Evolutionary conservation across 2,329 filamentous ascomycete species (phyloP).

Genomic region (Claviceps arundinis): DNA sequence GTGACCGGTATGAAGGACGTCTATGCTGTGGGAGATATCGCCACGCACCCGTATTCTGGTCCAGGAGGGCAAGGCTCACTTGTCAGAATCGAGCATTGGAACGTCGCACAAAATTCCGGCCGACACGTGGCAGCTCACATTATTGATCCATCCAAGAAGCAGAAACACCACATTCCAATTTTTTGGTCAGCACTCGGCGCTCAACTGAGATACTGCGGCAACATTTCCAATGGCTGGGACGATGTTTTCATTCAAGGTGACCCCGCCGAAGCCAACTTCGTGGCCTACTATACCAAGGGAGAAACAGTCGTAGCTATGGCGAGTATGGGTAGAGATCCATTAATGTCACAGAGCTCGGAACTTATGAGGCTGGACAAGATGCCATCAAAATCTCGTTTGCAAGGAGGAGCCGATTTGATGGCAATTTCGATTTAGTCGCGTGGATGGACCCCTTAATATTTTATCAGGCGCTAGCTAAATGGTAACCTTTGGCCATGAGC

Average conservation of each 20-base stretch:
- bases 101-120: slow-evolving; percentile 89
- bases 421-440: slow-evolving; percentile 18
- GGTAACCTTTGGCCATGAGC: no score
- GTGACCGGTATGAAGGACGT: slow-evolving; percentile 68
- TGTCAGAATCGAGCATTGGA: slow-evolving; percentile 93
- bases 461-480: neutral
- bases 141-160: slow-evolving; percentile 42
- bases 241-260: slow-evolving; percentile 71
- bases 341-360: slow-evolving; percentile 70
- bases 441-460: neutral
- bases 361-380: slow-evolving; percentile 75
- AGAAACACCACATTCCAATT: slow-evolving; percentile 73
- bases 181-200: slow-evolving; percentile 92
- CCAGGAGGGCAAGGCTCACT: slow-evolving; percentile 64
- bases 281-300: slow-evolving; percentile 77
- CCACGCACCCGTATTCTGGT: slow-evolving; percentile 85
- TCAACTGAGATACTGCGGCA: slow-evolving; percentile 88
- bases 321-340: slow-evolving; percentile 80
- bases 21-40: slow-evolving; percentile 90
- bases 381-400: slow-evolving; percentile 66
- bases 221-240: slow-evolving; percentile 69
- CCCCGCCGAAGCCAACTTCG: slow-evolving; percentile 66
- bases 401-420: slow-evolving; percentile 44
- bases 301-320: slow-evolving; percentile 83
- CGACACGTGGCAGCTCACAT: slow-evolving; percentile 70